Conservation (phyloP, 169 alveolate genomes). For the Cryptosporidium sp. region DNA sequence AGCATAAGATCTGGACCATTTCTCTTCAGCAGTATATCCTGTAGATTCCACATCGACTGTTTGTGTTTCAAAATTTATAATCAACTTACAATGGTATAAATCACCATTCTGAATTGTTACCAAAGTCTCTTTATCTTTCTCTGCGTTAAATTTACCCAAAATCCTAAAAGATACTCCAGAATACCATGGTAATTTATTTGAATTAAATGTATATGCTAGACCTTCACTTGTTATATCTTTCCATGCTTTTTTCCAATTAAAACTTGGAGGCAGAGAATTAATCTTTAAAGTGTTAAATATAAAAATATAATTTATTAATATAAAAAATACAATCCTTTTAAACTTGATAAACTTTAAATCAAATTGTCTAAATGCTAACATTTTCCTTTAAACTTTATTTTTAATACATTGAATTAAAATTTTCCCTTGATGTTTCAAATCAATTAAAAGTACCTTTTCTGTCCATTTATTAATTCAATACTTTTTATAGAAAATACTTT, state of each 20-base stretch:
- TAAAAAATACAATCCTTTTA: not conserved
- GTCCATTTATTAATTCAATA: not conserved
- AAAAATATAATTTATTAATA: not conserved
- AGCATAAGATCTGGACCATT: constrained; percentile 27
- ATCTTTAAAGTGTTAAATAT: not conserved
- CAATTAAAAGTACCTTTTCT: not conserved
- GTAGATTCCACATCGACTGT: constrained; percentile 34
- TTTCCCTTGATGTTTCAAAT: not conserved
- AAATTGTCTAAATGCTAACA: not conserved
- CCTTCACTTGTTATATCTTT: constrained; percentile 47
- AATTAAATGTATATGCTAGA: constrained; percentile 16
- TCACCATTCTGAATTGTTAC: constrained; percentile 67
- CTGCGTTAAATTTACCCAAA: constrained; percentile 40
- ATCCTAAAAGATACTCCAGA: constrained; percentile 68
- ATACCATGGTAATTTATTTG: constrained; percentile 47
- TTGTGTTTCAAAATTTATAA: constrained; percentile 41
- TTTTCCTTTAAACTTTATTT: not conserved
- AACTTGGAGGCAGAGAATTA: constrained; percentile 55
- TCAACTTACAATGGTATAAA: constrained; percentile 28
- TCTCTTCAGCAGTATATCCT: constrained; percentile 12
- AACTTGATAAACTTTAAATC: not conserved
- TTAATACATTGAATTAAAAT: not conserved
- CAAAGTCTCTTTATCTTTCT: constrained; percentile 12
- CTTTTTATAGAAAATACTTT: not conserved
- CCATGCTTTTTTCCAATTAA: constrained; percentile 65